These are phyloP conservation scores for Fusarium neocosmosporiellum DNA, from an alignment of 2,329 filamentous ascomycete species.

Conservation along the genomic window DNA sequence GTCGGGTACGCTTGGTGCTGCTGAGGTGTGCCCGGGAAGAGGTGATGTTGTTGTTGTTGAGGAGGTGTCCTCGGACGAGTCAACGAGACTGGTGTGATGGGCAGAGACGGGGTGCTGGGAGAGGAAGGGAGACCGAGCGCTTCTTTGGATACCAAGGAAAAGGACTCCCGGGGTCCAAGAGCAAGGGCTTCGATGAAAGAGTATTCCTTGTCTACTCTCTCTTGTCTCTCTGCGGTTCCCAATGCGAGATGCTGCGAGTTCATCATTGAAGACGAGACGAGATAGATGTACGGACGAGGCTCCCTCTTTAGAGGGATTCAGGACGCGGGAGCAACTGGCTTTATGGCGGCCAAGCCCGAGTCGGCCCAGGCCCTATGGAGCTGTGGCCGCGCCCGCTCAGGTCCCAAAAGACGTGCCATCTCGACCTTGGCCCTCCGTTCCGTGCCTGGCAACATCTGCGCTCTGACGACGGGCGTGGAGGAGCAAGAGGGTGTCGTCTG, in stretches of 20 bases:
- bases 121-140: slow-evolving; percentile 38
- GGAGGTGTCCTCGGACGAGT: slow-evolving; percentile 26
- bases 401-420: neutral
- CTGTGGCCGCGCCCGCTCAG: neutral
- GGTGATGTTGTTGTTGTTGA: neutral
- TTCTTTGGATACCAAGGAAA: slow-evolving; percentile 44
- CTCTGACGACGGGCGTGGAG: slow-evolving; percentile 27
- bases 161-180: slow-evolving; percentile 41
- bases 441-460: slow-evolving; percentile 8
- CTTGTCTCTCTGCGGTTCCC: slow-evolving; percentile 33
- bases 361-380: slow-evolving; percentile 14
- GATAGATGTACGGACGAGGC: slow-evolving; percentile 19
- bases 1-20: neutral
- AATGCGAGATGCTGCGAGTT: slow-evolving; percentile 35
- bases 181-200: slow-evolving; percentile 47
- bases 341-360: slow-evolving; percentile 38
- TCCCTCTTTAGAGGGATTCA: slow-evolving; percentile 30
- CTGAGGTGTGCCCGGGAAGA: slow-evolving; percentile 4
- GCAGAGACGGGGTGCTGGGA: slow-evolving; percentile 15
- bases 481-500: slow-evolving; percentile 23
- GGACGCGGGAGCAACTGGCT: slow-evolving; percentile 37
- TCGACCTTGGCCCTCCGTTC: slow-evolving; percentile 8
- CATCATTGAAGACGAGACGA: slow-evolving; percentile 33
- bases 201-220: slow-evolving; percentile 43
- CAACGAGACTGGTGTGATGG: neutral